Conservation (phyloP, 2,329 filamentous ascomycete genomes). For the Cytospora mali region DNA sequence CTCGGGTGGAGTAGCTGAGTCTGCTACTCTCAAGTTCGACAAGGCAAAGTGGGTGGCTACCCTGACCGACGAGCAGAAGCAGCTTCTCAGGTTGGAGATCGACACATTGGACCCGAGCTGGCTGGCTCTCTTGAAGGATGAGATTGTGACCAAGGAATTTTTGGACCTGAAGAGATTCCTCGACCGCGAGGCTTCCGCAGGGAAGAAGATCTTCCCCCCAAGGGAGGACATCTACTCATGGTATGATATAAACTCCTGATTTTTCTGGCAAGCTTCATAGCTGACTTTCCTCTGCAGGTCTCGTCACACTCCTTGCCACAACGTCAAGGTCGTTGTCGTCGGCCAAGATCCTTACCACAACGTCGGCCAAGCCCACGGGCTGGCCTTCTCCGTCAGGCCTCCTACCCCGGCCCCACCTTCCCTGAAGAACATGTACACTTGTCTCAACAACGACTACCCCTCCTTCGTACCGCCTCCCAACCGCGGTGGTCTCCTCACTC, state of each 20-base stretch:
- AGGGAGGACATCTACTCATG: slow-evolving; percentile 91
- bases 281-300: slow-evolving; percentile 66
- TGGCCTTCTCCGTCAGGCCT: slow-evolving; percentile 92
- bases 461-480: slow-evolving; percentile 74
- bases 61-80: slow-evolving; percentile 78
- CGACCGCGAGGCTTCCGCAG: slow-evolving; percentile 71
- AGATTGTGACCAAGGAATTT: slow-evolving; percentile 78
- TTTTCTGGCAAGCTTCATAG: not conserved
- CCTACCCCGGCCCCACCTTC: slow-evolving; percentile 88
- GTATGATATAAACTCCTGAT: slow-evolving; percentile 52
- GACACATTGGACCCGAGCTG: slow-evolving; percentile 90
- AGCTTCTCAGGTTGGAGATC: slow-evolving; percentile 85
- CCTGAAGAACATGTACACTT: slow-evolving; percentile 90
- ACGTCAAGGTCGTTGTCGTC: slow-evolving; percentile 88
- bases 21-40: slow-evolving; percentile 66
- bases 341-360: slow-evolving; percentile 99
- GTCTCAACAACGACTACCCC: slow-evolving; percentile 86
- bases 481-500: slow-evolving; percentile 79
- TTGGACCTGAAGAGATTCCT: slow-evolving; percentile 87
- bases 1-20: slow-evolving; percentile 33
- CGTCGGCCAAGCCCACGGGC: slow-evolving; percentile 89
- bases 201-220: slow-evolving; percentile 84
- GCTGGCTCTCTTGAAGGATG: slow-evolving; percentile 86
- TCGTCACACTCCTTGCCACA: slow-evolving; percentile 84
- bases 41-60: slow-evolving; percentile 87